Conservation (phyloP, 78 protist species). For the Dictyostelium discoideum region DNA sequence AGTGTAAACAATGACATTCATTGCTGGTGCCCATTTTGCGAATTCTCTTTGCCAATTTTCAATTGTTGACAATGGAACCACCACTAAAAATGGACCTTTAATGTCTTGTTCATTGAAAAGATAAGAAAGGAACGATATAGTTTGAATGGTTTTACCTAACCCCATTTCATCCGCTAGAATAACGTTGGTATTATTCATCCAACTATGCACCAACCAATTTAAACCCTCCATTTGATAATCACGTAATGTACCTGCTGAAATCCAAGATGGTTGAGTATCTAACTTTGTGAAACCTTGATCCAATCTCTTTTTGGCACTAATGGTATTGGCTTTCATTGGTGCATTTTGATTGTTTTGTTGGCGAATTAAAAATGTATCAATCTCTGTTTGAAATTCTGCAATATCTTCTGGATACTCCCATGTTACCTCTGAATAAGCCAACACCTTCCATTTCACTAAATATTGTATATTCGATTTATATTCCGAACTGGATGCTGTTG, state of each 20-base stretch:
- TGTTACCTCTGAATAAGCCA: conserved; percentile 88
- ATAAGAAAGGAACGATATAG: conserved; percentile 79
- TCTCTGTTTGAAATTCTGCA: neutral
- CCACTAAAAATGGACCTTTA: conserved; percentile 95
- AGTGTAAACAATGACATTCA: conserved; percentile 85
- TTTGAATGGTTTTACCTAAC: conserved; percentile 79
- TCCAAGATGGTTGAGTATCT: conserved; percentile 51
- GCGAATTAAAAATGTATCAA: conserved; percentile 34
- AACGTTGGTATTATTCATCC: conserved; percentile 45
- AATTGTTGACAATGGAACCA: conserved; percentile 92
- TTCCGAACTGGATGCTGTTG: neutral
- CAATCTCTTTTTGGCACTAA: conserved; percentile 42
- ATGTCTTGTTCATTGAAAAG: conserved; percentile 38
- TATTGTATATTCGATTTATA: conserved; percentile 64
- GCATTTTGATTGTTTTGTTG: conserved; percentile 6
- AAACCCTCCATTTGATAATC: conserved; percentile 96
- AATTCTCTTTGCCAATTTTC: conserved; percentile 93
- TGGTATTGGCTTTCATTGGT: conserved; percentile 17
- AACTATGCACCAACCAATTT: conserved; percentile 84
- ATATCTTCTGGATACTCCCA: conserved; percentile 93
- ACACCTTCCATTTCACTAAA: conserved; percentile 90
- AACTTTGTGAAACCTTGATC: conserved; percentile 35
- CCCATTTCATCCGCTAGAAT: conserved; percentile 92
- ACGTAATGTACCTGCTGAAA: conserved; percentile 78
- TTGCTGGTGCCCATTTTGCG: conserved; percentile 91